Evolutionary conservation across 208 protist genomes (phyloP).

Genomic region (Blastocrithidia nonstop): DNA sequence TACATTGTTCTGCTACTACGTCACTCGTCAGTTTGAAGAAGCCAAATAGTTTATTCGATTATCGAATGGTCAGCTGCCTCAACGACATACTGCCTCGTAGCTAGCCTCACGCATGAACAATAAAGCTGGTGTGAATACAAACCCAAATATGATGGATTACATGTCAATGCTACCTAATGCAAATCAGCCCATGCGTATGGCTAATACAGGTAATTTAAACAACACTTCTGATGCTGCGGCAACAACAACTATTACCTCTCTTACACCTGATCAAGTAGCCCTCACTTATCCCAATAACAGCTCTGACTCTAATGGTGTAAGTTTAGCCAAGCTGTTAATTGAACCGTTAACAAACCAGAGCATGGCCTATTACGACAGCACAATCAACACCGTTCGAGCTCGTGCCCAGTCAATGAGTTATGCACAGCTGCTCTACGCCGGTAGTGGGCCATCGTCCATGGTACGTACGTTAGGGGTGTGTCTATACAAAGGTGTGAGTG

Average conservation of each 20-base stretch:
- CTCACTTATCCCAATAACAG: no score
- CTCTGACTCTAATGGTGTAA: no score
- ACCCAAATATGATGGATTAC: no score
- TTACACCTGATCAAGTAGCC: no score
- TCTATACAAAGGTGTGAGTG: slow-evolving; percentile 62
- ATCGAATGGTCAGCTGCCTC: slow-evolving; percentile 42
- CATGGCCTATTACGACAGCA: no score
- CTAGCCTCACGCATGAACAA: background rate
- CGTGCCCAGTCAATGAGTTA: slow-evolving; percentile 64
- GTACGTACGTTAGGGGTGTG: slow-evolving; percentile 72
- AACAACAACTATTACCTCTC: no score
- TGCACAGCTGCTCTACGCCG: slow-evolving; percentile 70
- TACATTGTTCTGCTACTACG: slow-evolving; percentile 78
- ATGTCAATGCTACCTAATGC: no score
- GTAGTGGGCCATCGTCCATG: slow-evolving; percentile 68
- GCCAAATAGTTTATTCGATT: slow-evolving; percentile 71
- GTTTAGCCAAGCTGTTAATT: no score
- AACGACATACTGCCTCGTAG: slow-evolving; percentile 5
- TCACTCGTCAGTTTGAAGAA: slow-evolving; percentile 66
- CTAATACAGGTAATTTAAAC: no score
- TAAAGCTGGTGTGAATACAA: slow-evolving; percentile 37
- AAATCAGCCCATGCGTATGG: no score
- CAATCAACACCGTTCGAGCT: slow-evolving; percentile 23
- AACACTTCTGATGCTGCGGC: no score
- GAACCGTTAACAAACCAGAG: no score